Evolutionary conservation across 768 basidiomycete genomes (phyloP).

Genomic region (Amanita pseudoporphyria): DNA sequence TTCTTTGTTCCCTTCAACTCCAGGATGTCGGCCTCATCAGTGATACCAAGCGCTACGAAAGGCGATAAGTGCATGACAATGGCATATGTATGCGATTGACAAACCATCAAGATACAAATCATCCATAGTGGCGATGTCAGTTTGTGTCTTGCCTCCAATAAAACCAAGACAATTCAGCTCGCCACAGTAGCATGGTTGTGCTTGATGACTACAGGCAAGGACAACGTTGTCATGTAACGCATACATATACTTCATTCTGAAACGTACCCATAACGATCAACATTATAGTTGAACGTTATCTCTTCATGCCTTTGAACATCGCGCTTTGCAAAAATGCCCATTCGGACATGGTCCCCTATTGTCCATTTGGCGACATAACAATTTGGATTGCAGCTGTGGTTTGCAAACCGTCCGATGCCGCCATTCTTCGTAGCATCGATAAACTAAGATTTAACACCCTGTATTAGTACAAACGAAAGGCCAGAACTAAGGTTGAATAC

Average conservation of each 20-base stretch:
- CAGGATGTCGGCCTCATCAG: slow-evolving; percentile 77
- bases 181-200: slow-evolving; percentile 92
- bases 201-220: slow-evolving; percentile 59
- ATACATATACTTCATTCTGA: neutral
- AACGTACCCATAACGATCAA: slow-evolving; percentile 93
- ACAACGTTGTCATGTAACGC: neutral
- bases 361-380: slow-evolving; percentile 99
- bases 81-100: slow-evolving; percentile 10
- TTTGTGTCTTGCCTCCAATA: slow-evolving; percentile 98
- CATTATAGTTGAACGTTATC: slow-evolving; percentile 98
- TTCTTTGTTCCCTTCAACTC: slow-evolving; percentile 90
- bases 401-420: slow-evolving; percentile 94
- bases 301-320: slow-evolving; percentile 73
- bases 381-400: slow-evolving; percentile 96
- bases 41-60: slow-evolving; percentile 76
- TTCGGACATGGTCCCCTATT: slow-evolving; percentile 77
- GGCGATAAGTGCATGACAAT: neutral
- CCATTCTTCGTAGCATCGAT: slow-evolving; percentile 98
- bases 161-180: slow-evolving; percentile 93
- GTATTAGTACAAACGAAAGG: neutral
- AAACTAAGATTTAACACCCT: slow-evolving; percentile 47
- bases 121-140: slow-evolving; percentile 90
- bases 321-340: slow-evolving; percentile 97
- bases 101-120: slow-evolving; percentile 89
- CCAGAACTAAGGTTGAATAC: slow-evolving; percentile 14